A percentile compares a stretch with the other conserved stretches of the same genome.
Conservation (phyloP, 176 grass and related monocot genomes). For the Lolium rigidum region DNA sequence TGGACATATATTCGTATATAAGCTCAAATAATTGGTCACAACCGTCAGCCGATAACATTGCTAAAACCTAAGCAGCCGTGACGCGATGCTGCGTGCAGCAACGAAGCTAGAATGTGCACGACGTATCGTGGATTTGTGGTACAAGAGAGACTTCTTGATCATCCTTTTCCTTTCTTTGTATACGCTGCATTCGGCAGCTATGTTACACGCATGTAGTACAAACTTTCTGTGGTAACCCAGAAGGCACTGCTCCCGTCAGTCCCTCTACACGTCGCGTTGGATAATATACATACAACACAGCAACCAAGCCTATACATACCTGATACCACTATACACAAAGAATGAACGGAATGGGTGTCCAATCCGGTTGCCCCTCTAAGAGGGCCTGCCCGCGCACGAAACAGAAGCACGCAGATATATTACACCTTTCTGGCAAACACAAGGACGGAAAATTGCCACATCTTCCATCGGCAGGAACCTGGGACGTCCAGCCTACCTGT, state of each 20-base stretch:
- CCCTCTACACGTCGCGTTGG: conserved; percentile 34
- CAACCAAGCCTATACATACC: conserved; percentile 27
- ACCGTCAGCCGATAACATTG: neutral
- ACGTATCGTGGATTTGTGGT: too few relatives aligned
- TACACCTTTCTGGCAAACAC: neutral
- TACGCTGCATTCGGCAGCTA: neutral
- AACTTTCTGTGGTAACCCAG: neutral
- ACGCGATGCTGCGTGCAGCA: too few relatives aligned
- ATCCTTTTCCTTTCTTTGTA: neutral
- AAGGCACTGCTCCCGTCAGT: conserved; percentile 38
- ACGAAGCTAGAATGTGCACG: too few relatives aligned
- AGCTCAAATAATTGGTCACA: too few relatives aligned
- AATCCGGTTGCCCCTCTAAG: conserved; percentile 25
- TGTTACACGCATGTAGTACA: conserved; percentile 42
- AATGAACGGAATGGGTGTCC: conserved; percentile 38
- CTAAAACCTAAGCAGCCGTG: too few relatives aligned
- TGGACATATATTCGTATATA: neutral
- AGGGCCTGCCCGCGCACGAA: neutral
- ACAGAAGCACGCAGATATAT: neutral
- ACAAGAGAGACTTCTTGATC: neutral
- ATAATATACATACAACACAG: neutral
- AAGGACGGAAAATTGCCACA: neutral
- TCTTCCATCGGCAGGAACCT: neutral
- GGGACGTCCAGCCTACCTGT: neutral
- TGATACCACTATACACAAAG: conserved; percentile 28